A percentile compares a stretch with the other conserved stretches of the same genome.
phyloP scores from a whole-genome alignment of 176 grass and related monocot genomes.

The Oryza coarctata region DNA sequence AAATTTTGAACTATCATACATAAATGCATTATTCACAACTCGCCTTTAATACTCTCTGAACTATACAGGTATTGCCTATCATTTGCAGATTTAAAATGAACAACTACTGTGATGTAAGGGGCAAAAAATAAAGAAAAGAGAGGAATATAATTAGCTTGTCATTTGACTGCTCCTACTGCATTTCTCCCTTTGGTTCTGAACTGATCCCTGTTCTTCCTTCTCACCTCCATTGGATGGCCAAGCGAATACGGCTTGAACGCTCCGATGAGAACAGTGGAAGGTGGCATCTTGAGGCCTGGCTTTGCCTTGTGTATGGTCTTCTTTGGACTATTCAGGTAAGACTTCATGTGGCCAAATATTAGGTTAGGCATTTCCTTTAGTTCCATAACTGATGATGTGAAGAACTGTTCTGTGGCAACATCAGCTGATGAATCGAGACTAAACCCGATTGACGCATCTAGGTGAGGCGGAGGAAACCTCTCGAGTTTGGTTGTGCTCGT shows the following conservation, averaged over 20 bases:
- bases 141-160: conserved; percentile 28
- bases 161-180: conserved; percentile 46
- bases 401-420: conserved; percentile 50
- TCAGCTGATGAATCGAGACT: conserved; percentile 41
- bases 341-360: conserved; percentile 54
- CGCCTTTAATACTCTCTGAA: conserved; percentile 17
- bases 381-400: conserved; percentile 51
- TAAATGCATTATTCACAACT: conserved; percentile 31
- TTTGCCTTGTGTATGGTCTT: conserved; percentile 48
- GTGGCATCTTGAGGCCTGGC: conserved; percentile 54
- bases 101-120: conserved; percentile 8
- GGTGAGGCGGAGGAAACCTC: conserved; percentile 92
- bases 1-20: conserved; percentile 24
- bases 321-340: conserved; percentile 52
- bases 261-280: conserved; percentile 62
- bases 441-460: conserved; percentile 76
- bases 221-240: conserved; percentile 55
- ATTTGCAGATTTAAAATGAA: conserved; percentile 6
- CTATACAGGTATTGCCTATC: conserved; percentile 47
- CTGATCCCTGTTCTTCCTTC: conserved; percentile 58
- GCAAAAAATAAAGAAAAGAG: background rate
- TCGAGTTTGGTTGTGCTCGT: conserved; percentile 70
- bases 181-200: conserved; percentile 53
- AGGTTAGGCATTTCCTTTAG: conserved; percentile 47
- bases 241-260: conserved; percentile 62